phyloP scores from a whole-genome alignment of 2,329 filamentous ascomycete genomes.

The Xylaria sp. region DNA sequence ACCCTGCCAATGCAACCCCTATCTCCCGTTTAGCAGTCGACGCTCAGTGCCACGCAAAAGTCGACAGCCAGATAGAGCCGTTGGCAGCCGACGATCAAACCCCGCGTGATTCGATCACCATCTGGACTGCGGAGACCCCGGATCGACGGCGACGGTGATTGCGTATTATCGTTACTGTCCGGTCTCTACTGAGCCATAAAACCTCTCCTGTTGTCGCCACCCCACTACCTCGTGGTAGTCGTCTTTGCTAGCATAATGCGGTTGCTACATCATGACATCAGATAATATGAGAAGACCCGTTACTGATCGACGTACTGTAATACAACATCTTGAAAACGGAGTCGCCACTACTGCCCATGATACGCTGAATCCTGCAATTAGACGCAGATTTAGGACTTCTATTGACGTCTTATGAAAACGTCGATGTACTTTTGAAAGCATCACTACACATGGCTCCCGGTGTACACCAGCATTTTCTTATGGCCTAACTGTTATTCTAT shows the following conservation, averaged over 20 bases:
- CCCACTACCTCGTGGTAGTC: background rate
- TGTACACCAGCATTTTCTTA: background rate
- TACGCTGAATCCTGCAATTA: background rate
- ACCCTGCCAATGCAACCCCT: conserved; percentile 17
- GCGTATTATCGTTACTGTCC: background rate
- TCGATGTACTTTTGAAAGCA: background rate
- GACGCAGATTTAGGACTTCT: conserved; percentile 3
- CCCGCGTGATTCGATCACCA: conserved; percentile 10
- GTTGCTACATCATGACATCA: background rate
- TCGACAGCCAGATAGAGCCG: conserved; percentile 18
- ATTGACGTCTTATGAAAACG: background rate
- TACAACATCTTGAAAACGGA: background rate
- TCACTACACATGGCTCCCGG: background rate
- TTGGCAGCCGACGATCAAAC: conserved; percentile 26
- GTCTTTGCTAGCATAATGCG: conserved; percentile 1
- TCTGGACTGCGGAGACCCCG: conserved; percentile 20
- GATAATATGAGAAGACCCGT: conserved; percentile 10
- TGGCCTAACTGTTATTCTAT: background rate
- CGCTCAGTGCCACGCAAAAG: conserved; percentile 16
- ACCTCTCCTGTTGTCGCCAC: background rate
- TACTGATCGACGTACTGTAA: background rate
- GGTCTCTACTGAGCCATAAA: background rate
- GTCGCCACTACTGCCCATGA: conserved; percentile 16
- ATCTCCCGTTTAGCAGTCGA: conserved; percentile 9
- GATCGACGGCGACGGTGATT: conserved; percentile 20